Percentiles rank a stretch among this genome's conserved stretches.
Evolutionary conservation across 306 rosid species (phyloP).

Genomic region (Pterocarpus macrocarpus): DNA sequence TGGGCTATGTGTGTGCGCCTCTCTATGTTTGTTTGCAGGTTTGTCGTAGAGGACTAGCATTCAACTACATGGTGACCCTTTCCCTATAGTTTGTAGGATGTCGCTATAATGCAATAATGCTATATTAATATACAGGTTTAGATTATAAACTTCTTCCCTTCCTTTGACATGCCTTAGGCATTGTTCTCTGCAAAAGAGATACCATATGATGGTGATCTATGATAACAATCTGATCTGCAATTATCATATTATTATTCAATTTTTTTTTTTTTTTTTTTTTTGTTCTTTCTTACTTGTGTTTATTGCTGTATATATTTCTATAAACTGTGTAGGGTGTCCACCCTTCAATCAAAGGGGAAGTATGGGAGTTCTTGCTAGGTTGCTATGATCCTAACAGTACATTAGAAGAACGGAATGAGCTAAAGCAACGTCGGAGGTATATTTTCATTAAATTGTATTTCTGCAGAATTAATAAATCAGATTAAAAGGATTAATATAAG

Average conservation of each 20-base stretch:
- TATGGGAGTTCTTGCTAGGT: constrained; percentile 97
- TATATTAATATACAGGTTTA: background rate
- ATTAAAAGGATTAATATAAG: background rate
- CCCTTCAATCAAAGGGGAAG: constrained; percentile 93
- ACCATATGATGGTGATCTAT: constrained; percentile 37
- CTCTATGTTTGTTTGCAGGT: constrained; percentile 30
- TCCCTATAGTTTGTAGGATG: constrained; percentile 19
- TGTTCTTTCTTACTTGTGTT: constrained; percentile 32
- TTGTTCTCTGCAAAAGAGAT: constrained; percentile 22
- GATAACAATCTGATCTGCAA: constrained; percentile 19
- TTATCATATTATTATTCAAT: constrained; percentile 14
- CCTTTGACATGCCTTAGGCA: background rate
- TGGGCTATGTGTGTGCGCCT: background rate
- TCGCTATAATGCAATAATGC: background rate
- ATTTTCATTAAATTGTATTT: constrained; percentile 33
- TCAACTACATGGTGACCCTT: constrained; percentile 11
- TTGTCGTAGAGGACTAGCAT: constrained; percentile 12
- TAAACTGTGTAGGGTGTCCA: constrained; percentile 79
- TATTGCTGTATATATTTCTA: constrained; percentile 28
- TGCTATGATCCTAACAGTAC: constrained; percentile 91
- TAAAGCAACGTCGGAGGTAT: constrained; percentile 81
- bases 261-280: constrained; percentile 31
- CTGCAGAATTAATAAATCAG: constrained; percentile 29
- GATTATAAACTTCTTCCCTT: background rate
- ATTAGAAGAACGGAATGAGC: constrained; percentile 74